These are phyloP conservation scores for Rhizophlyctis rosea DNA, from an alignment of 192 early-diverging fungal genomes.

Conservation along the genomic window DNA sequence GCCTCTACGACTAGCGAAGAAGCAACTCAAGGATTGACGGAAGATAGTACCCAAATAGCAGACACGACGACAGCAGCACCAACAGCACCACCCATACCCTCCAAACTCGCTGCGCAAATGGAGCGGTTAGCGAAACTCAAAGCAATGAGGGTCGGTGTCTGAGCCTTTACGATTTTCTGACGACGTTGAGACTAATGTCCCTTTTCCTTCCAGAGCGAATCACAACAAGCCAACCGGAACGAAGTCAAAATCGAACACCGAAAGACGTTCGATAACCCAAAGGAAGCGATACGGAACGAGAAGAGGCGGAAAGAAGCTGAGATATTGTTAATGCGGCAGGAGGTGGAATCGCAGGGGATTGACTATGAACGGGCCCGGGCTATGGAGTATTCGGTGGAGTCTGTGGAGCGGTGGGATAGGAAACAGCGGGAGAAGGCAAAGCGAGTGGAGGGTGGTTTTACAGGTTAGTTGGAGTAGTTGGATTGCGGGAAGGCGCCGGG, in stretches of 20 bases:
- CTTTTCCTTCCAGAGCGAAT: slow-evolving; percentile 7
- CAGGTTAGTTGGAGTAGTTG: too few species aligned
- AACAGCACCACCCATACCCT: too few species aligned
- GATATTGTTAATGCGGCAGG: slow-evolving; percentile 43
- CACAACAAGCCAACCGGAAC: slow-evolving; percentile 14
- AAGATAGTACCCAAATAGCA: too few species aligned
- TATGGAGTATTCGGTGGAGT: slow-evolving; percentile 81
- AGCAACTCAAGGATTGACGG: too few species aligned
- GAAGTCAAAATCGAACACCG: slow-evolving; percentile 25
- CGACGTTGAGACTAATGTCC: background rate
- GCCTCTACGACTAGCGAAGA: too few species aligned
- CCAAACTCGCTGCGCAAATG: slow-evolving; percentile 15
- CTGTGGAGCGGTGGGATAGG: slow-evolving; percentile 80
- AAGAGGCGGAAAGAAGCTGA: slow-evolving; percentile 71
- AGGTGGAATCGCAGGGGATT: background rate
- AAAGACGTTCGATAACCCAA: slow-evolving; percentile 54
- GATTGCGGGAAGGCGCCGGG: too few species aligned
- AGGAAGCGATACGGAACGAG: slow-evolving; percentile 60
- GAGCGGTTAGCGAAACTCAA: slow-evolving; percentile 12
- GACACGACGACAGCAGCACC: too few species aligned
- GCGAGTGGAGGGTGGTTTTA: slow-evolving; percentile 74
- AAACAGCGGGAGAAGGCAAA: slow-evolving; percentile 69
- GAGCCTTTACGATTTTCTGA: background rate
- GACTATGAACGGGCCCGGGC: slow-evolving; percentile 83
- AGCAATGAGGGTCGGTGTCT: slow-evolving; percentile 8